A percentile compares a stretch with the other conserved stretches of the same genome.
Evolutionary conservation across 2,329 filamentous ascomycete genomes (phyloP).

Genomic region (Aspergillus alliaceus): DNA sequence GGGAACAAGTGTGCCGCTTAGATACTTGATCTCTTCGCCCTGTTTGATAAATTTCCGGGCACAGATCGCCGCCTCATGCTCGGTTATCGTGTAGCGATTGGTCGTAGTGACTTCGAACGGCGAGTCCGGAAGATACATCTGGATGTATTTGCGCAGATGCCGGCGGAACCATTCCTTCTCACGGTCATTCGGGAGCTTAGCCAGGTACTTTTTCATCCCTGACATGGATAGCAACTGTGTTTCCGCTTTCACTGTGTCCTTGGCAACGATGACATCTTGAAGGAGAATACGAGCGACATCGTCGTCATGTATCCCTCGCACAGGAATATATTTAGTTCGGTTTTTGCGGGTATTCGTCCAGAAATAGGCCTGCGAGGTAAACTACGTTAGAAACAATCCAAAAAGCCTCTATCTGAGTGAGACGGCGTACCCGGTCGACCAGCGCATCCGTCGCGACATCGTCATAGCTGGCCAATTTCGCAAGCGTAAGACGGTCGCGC

Average conservation of each 20-base stretch:
- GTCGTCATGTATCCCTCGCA: slow-evolving; percentile 72
- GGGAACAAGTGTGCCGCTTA: slow-evolving; percentile 85
- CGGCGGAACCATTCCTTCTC: slow-evolving; percentile 84
- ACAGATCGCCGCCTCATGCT: slow-evolving; percentile 83
- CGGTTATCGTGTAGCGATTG: slow-evolving; percentile 90
- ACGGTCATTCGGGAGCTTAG: slow-evolving; percentile 67
- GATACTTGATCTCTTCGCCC: slow-evolving; percentile 85
- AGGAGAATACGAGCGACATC: slow-evolving; percentile 61
- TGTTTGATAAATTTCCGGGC: slow-evolving; percentile 76
- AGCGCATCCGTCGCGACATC: slow-evolving; percentile 94
- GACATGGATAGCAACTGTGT: slow-evolving; percentile 68
- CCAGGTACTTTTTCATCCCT: slow-evolving; percentile 71
- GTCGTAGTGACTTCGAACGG: slow-evolving; percentile 92
- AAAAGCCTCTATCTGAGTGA: slow-evolving; percentile 3
- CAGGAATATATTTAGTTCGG: slow-evolving; percentile 78
- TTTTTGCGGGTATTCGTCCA: slow-evolving; percentile 98
- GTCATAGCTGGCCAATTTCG: slow-evolving; percentile 88
- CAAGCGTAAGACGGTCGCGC: slow-evolving; percentile 75
- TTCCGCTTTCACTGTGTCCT: slow-evolving; percentile 71
- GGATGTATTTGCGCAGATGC: slow-evolving; percentile 86
- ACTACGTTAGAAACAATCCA: slow-evolving; percentile 19
- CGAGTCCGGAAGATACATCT: slow-evolving; percentile 89
- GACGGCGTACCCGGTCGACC: slow-evolving; percentile 78
- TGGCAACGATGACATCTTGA: slow-evolving; percentile 69
- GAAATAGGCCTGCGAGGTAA: slow-evolving; percentile 72